These are phyloP conservation scores for Fusarium odoratissimum DNA, from an alignment of 2,329 filamentous ascomycete species.

Conservation along the genomic window DNA sequence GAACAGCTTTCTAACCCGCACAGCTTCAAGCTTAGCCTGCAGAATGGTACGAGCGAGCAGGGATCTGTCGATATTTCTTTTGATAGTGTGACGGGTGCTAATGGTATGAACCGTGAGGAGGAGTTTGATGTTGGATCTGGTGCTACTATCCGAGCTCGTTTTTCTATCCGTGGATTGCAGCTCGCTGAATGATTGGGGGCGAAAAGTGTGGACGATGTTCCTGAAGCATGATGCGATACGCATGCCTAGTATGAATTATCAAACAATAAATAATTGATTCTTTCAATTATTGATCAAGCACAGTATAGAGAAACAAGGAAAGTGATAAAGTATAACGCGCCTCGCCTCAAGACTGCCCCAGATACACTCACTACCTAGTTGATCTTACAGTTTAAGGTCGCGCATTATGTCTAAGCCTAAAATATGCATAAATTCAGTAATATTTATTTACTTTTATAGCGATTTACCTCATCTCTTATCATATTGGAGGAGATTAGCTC, in stretches of 20 bases:
- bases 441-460: neutral
- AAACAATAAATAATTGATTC: neutral
- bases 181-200: conserved; percentile 16
- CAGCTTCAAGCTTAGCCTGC: conserved; percentile 30
- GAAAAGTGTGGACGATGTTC: rapidly evolving
- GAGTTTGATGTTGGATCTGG: conserved; percentile 41
- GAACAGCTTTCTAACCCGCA: conserved; percentile 30
- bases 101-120: conserved; percentile 24
- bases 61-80: conserved; percentile 37
- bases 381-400: too few relatives aligned
- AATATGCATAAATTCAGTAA: too few relatives aligned
- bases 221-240: neutral
- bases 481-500: too few relatives aligned
- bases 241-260: conserved; percentile 10
- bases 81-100: conserved; percentile 6
- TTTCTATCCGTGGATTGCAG: conserved; percentile 35
- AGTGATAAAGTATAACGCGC: too few relatives aligned
- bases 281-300: too few relatives aligned
- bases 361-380: too few relatives aligned
- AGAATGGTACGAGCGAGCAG: conserved; percentile 28
- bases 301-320: too few relatives aligned
- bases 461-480: neutral
- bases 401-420: too few relatives aligned
- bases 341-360: too few relatives aligned
- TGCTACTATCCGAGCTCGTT: conserved; percentile 27